These are phyloP conservation scores for Pythium graminicola DNA, from an alignment of 352 stramenopile genomes.

Conservation along the genomic window DNA sequence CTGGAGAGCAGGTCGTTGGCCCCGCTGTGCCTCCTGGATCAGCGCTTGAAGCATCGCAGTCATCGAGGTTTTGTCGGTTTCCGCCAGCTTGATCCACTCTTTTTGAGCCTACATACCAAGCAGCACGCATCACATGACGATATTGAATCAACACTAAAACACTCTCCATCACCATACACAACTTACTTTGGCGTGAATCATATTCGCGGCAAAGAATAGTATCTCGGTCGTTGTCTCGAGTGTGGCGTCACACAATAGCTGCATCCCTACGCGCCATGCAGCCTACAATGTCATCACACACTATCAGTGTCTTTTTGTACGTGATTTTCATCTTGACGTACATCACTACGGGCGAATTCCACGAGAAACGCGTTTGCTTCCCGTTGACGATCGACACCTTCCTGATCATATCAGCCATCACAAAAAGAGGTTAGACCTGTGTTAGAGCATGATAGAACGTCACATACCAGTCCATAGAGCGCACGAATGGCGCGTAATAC, in stretches of 20 bases:
- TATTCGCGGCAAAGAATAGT: conserved; percentile 74
- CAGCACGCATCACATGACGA: conserved; percentile 2
- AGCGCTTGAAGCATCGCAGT: conserved; percentile 31
- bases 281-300: conserved; percentile 18
- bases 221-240: conserved; percentile 34
- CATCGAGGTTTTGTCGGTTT: conserved; percentile 31
- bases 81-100: conserved; percentile 47
- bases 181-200: conserved; percentile 67
- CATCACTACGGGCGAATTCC: conserved; percentile 42
- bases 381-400: conserved; percentile 51
- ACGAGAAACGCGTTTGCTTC: conserved; percentile 66
- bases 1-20: conserved; percentile 17
- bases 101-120: conserved; percentile 42
- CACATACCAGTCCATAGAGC: conserved; percentile 57
- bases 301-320: too few relatives aligned
- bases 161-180: too few relatives aligned
- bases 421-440: too few relatives aligned
- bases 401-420: conserved; percentile 21
- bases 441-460: background rate
- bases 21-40: conserved; percentile 30
- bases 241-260: conserved; percentile 44
- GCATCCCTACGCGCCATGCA: conserved; percentile 43
- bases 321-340: too few relatives aligned
- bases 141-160: background rate
- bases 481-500: conserved; percentile 49